Conservation (phyloP, 257 asterid species). For the Solanum rostratum region DNA sequence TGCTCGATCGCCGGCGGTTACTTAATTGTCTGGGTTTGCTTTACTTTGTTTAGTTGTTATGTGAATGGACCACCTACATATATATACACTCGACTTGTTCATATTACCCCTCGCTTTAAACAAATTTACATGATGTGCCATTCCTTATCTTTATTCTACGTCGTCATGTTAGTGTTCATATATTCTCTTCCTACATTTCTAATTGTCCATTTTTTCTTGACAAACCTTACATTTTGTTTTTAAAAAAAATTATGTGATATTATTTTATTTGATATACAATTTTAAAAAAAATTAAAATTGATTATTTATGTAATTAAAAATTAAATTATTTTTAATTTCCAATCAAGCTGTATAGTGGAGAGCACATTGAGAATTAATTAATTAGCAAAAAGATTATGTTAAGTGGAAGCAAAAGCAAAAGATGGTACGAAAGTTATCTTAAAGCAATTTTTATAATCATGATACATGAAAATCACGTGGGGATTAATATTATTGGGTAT, state of each 20-base stretch:
- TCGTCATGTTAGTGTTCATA: not conserved
- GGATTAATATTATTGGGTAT: not conserved
- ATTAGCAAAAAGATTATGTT: not conserved
- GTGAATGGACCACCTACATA: not conserved
- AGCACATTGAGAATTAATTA: not conserved
- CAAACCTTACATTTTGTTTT: too few relatives aligned
- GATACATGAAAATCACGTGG: conserved; percentile 14
- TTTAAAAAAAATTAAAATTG: too few relatives aligned
- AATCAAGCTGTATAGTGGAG: not conserved
- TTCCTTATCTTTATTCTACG: not conserved
- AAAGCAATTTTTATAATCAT: not conserved
- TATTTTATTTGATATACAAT: too few relatives aligned
- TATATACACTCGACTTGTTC: not conserved
- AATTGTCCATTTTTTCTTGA: too few relatives aligned
- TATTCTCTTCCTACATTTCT: too few relatives aligned
- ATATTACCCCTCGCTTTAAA: not conserved
- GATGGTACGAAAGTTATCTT: not conserved
- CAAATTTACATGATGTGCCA: not conserved
- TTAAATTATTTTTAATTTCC: not conserved
- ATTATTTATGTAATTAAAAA: too few relatives aligned
- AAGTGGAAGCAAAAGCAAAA: not conserved
- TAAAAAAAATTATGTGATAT: too few relatives aligned
- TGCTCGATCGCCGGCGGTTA: not conserved
- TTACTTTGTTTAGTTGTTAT: not conserved
- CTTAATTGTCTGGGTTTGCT: not conserved